These are phyloP conservation scores for Amanita pseudoporphyria DNA, from an alignment of 768 basidiomycete genomes.

Conservation along the genomic window DNA sequence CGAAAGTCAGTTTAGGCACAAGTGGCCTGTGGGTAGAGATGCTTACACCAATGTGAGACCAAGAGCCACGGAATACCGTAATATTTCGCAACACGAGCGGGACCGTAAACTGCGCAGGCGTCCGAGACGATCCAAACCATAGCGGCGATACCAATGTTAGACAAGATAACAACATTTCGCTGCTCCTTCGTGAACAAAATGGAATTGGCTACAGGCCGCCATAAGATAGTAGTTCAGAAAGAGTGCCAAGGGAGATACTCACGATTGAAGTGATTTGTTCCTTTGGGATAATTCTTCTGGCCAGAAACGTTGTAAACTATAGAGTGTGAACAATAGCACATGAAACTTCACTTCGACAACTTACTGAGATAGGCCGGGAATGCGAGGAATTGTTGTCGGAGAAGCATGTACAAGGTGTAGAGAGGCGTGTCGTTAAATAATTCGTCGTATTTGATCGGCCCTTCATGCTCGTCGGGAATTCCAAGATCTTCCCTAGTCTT, in stretches of 20 bases:
- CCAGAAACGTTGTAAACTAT: constrained; percentile 55
- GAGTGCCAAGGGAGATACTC: constrained; percentile 15
- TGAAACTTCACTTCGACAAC: constrained; percentile 11
- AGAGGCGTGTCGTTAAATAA: constrained; percentile 51
- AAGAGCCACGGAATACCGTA: constrained; percentile 46
- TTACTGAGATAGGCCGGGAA: constrained; percentile 54
- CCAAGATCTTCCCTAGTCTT: constrained; percentile 48
- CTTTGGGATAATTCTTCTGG: constrained; percentile 46
- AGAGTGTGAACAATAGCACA: constrained; percentile 10
- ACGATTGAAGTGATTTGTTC: constrained; percentile 65
- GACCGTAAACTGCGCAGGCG: constrained; percentile 28
- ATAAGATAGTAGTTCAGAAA: not conserved
- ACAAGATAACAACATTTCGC: constrained; percentile 41
- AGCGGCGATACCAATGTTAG: constrained; percentile 44
- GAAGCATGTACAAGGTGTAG: constrained; percentile 44
- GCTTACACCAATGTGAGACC: constrained; percentile 47
- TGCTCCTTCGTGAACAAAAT: constrained; percentile 47
- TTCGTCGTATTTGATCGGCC: constrained; percentile 40
- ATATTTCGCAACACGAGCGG: constrained; percentile 33
- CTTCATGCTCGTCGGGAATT: constrained; percentile 29
- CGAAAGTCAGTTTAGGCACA: constrained; percentile 1
- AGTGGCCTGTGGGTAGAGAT: not conserved
- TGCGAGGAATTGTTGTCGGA: constrained; percentile 48
- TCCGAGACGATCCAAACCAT: constrained; percentile 33
- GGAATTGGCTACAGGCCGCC: constrained; percentile 33